These are phyloP conservation scores for Canavalia gladiata DNA, from an alignment of 306 rosid species.

Conservation along the genomic window DNA sequence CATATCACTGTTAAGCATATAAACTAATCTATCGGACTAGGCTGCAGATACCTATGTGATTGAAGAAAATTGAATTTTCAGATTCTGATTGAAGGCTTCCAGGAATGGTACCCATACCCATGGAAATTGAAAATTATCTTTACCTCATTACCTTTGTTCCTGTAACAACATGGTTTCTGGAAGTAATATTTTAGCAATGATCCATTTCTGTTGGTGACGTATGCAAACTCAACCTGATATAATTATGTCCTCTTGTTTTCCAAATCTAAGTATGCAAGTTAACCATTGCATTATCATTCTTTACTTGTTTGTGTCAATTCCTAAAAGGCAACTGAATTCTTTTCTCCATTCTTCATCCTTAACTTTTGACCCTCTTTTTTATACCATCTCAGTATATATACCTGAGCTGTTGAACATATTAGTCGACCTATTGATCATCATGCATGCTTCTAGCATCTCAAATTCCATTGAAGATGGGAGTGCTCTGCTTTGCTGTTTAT, in stretches of 20 bases:
- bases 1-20: not conserved
- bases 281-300: not conserved
- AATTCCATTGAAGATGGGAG: constrained; percentile 25
- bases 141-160: constrained; percentile 10
- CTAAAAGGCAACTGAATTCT: not conserved
- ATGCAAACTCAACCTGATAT: constrained; percentile 16
- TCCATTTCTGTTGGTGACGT: constrained; percentile 12
- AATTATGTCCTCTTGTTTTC: constrained; percentile 14
- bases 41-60: constrained; percentile 11
- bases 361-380: constrained; percentile 15
- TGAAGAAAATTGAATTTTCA: constrained; percentile 9
- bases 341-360: not conserved
- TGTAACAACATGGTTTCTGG: constrained; percentile 13
- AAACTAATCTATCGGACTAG: not conserved
- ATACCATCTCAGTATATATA: constrained; percentile 23
- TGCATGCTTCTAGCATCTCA: constrained; percentile 2
- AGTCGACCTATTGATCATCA: not conserved
- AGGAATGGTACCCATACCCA: not conserved
- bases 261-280: not conserved
- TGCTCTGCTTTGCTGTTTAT: constrained; percentile 24
- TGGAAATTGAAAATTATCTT: constrained; percentile 17
- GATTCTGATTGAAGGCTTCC: constrained; percentile 21
- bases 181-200: not conserved
- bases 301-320: not conserved
- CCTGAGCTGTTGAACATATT: constrained; percentile 2